Evolutionary conservation across 441 rosid species (phyloP).

Genomic region (Bocquillonia castaneifolia): DNA sequence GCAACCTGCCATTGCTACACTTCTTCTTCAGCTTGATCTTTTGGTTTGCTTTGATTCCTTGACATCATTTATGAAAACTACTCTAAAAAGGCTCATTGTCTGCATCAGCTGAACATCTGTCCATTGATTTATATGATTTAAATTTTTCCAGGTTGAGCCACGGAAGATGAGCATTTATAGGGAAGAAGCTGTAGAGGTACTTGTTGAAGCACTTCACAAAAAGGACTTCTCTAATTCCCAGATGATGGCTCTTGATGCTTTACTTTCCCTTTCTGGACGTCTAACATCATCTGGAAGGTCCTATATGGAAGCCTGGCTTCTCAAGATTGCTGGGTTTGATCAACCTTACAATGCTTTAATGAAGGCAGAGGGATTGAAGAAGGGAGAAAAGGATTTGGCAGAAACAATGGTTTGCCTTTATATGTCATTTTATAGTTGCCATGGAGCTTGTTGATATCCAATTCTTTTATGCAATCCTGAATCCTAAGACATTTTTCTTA

Average conservation of each 20-base stretch:
- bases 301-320: constrained; percentile 54
- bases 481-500: not conserved
- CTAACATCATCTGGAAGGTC: constrained; percentile 43
- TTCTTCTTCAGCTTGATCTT: constrained; percentile 69
- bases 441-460: not conserved
- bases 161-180: constrained; percentile 68
- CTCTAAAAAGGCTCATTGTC: not conserved
- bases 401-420: constrained; percentile 38
- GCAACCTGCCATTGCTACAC: constrained; percentile 51
- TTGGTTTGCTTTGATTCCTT: constrained; percentile 36
- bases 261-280: constrained; percentile 48
- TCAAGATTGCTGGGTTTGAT: constrained; percentile 53
- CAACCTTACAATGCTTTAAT: constrained; percentile 45
- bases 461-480: constrained; percentile 14
- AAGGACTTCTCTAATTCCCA: constrained; percentile 54
- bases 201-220: constrained; percentile 50
- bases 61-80: constrained; percentile 4
- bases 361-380: constrained; percentile 34
- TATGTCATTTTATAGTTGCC: not conserved
- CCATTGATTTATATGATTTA: constrained; percentile 12
- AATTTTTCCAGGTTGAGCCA: constrained; percentile 48
- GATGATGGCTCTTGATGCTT: constrained; percentile 46
- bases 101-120: constrained; percentile 4
- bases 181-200: constrained; percentile 59
- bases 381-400: constrained; percentile 29